Base-by-base conservation (phyloP, 1,284 basidiomycete genomes). In the Somion occarium region DNA sequence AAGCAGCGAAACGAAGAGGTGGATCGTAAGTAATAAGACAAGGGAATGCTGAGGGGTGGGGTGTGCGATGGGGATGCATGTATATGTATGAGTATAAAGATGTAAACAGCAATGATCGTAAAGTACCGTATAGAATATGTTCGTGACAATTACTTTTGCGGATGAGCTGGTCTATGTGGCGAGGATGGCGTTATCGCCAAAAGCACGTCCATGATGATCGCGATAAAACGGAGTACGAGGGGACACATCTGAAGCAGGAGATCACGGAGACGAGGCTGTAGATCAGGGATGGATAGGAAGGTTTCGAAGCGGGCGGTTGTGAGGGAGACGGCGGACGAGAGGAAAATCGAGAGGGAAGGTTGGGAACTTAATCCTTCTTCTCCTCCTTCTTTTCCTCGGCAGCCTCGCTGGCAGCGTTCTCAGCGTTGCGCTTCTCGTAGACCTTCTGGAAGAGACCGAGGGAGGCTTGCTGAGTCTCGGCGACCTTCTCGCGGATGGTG, bases 391-490 rank as follows among this genome's bases (percentile, higher is more conserved):
- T 79, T 64, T 78, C 72, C 22, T 73, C 64, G 64, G 59, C 38
- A 9, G 70, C 55, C 61, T 80, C 76, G n/a, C 75, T 71, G 2
- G 77, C 59, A 53, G 71, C 70, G 58, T 78, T 76, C 71, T 89
- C 85, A 49, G 83, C 84, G 61, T 83, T 82, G 57, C 89, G 84
- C 82, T 93, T 92, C 81, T 97, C 93, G 72, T 98, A 97, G 24
- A 95, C 83, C 85, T 96, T 97, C 75, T 97, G 91, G 93, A 98
- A 99, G 59, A 99, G 88, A 61, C 92, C 92, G 45, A 99, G 83
- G 26, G 92, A 96, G 39, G 95, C 94, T 68, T 93, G 89, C 69
- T 99, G 95, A n/a, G 93, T 93, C 75, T 94, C 91, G 69, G 82
- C 85, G 65, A 98, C 90, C 82, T 94, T 95, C 70, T 89, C 86